A percentile compares a stretch with the other conserved stretches of the same genome.
Evolutionary conservation across 306 rosid species (phyloP).

Genomic region (Cucurbita ficifolia): DNA sequence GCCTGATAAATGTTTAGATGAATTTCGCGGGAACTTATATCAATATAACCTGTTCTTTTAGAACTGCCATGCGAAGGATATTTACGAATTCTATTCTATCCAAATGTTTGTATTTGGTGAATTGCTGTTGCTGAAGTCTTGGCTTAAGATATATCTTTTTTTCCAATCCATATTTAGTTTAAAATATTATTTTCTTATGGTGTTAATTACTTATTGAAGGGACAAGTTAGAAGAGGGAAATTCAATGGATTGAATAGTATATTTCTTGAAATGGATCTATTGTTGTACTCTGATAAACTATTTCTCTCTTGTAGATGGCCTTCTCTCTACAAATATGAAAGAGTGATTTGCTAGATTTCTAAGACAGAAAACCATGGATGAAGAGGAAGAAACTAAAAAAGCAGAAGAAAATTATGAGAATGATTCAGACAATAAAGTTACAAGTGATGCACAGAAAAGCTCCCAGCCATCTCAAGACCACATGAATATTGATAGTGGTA

Average conservation of each 20-base stretch:
- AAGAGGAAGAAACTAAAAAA: slow-evolving; percentile 52
- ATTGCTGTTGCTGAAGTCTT: neutral
- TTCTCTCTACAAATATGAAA: slow-evolving; percentile 16
- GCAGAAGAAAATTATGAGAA: slow-evolving; percentile 20
- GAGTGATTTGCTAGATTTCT: slow-evolving; percentile 13
- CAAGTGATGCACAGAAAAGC: slow-evolving; percentile 18
- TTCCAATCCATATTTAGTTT: neutral
- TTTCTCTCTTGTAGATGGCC: slow-evolving; percentile 28
- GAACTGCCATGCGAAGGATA: neutral
- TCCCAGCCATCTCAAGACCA: slow-evolving; percentile 18
- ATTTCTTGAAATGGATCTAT: neutral
- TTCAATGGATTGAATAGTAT: neutral
- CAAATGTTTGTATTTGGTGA: neutral
- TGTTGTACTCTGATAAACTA: slow-evolving; percentile 2
- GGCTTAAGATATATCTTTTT: neutral
- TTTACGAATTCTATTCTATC: neutral
- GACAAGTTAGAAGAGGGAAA: neutral
- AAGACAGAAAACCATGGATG: slow-evolving; percentile 38
- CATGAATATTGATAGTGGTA: slow-evolving; percentile 11
- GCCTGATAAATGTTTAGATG: neutral
- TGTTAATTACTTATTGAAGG: neutral
- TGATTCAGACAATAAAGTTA: slow-evolving; percentile 21
- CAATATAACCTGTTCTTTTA: neutral
- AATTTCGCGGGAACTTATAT: neutral
- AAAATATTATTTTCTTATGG: neutral